Evolutionary conservation across 1,284 basidiomycete species (phyloP).

Genomic region (Ustilago trichophora): DNA sequence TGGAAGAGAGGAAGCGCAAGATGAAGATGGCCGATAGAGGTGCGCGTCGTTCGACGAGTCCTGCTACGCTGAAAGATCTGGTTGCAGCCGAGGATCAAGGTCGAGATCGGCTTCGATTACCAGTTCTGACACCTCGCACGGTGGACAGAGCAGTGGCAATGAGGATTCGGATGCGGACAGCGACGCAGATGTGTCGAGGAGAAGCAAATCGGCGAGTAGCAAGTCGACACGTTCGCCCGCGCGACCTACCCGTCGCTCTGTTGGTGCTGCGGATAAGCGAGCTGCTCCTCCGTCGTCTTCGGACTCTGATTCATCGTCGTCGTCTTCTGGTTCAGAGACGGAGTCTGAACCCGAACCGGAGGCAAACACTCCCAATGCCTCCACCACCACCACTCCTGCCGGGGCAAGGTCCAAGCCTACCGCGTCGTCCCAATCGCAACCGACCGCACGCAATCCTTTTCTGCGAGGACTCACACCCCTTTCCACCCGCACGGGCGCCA

Average conservation of each 20-base stretch:
- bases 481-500: not conserved
- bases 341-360: constrained; percentile 18
- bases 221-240: too few relatives aligned
- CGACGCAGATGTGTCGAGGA: constrained; percentile 8
- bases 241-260: too few relatives aligned
- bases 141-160: constrained; percentile 19
- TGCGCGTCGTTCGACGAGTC: not conserved
- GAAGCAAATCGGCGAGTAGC: too few relatives aligned
- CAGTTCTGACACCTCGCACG: constrained; percentile 38
- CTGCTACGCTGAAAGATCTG: not conserved
- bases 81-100: constrained; percentile 1
- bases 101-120: constrained; percentile 39
- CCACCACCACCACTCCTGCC: not conserved
- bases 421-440: too few relatives aligned
- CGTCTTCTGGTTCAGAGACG: constrained; percentile 15
- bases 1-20: constrained; percentile 30
- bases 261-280: not conserved
- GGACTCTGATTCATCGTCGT: constrained; percentile 2
- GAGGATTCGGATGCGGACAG: constrained; percentile 14
- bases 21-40: constrained; percentile 25
- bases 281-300: too few relatives aligned
- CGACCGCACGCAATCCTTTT: too few relatives aligned
- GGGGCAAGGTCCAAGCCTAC: too few relatives aligned
- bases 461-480: constrained; percentile 17
- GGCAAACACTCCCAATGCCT: not conserved